These are phyloP conservation scores for Wickerhamiella siamensis DNA, from an alignment of 805 yeast species.

Conservation along the genomic window DNA sequence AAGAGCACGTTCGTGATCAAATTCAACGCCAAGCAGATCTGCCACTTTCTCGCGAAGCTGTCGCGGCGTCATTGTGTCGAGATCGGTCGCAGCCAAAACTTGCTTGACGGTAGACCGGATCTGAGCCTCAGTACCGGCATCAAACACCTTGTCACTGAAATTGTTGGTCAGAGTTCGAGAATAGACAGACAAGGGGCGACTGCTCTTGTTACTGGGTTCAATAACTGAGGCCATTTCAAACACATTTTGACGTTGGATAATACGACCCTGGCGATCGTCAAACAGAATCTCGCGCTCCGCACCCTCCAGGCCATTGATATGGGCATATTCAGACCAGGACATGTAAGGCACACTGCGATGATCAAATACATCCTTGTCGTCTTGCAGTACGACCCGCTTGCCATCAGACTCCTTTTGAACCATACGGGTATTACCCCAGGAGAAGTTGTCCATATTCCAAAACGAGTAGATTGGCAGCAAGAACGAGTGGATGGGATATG, in stretches of 20 bases:
- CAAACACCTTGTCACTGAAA: conserved; percentile 8
- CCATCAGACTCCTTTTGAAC: conserved; percentile 42
- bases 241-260: conserved; percentile 16
- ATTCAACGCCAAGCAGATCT: conserved; percentile 24
- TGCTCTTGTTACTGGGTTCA: not conserved
- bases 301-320: conserved; percentile 26
- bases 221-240: conserved; percentile 12
- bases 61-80: conserved; percentile 25
- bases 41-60: conserved; percentile 26
- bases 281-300: conserved; percentile 24
- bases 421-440: conserved; percentile 52
- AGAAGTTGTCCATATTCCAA: conserved; percentile 53
- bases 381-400: conserved; percentile 28
- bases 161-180: not conserved
- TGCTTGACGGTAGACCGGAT: conserved; percentile 22
- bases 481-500: conserved; percentile 49
- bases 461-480: conserved; percentile 44
- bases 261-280: conserved; percentile 24
- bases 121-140: conserved; percentile 18
- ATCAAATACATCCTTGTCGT: conserved; percentile 25
- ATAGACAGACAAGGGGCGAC: not conserved
- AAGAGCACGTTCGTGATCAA: conserved; percentile 20
- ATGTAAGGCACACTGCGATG: conserved; percentile 26
- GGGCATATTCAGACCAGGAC: conserved; percentile 27
- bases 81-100: conserved; percentile 22